Conservation (phyloP, 176 grass and related monocot genomes). For the Musa schizocarpa region DNA sequence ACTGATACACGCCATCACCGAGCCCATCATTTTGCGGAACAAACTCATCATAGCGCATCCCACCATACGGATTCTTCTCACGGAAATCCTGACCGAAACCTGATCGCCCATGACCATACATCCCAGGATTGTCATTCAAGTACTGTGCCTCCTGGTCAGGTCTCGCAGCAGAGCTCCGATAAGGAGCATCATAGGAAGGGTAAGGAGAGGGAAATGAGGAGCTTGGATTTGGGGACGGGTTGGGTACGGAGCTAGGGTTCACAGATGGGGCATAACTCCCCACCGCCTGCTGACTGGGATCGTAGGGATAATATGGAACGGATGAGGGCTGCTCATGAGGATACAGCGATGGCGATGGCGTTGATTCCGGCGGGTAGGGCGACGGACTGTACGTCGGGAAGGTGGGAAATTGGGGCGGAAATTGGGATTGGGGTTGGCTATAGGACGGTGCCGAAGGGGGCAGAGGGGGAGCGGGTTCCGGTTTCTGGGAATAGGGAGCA, state of each 20-base stretch:
- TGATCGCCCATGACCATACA: conserved; percentile 28
- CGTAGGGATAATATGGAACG: conserved; percentile 23
- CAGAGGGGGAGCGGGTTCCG: conserved; percentile 20
- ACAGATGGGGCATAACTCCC: conserved; percentile 18
- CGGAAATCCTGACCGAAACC: conserved; percentile 42
- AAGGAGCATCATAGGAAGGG: conserved; percentile 43
- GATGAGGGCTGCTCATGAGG: conserved; percentile 41
- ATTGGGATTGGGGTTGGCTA: conserved; percentile 21
- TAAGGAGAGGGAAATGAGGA: conserved; percentile 37
- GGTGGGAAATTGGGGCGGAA: conserved; percentile 23
- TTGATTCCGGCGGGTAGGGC: conserved; percentile 29
- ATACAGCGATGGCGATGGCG: conserved; percentile 26
- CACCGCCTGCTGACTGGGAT: conserved; percentile 10
- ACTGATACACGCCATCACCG: conserved; percentile 72
- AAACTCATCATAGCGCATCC: conserved; percentile 6
- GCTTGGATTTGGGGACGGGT: not conserved
- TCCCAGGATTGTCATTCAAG: conserved; percentile 8
- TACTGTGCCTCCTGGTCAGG: not conserved
- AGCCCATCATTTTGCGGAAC: conserved; percentile 29
- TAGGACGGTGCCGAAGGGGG: conserved; percentile 6
- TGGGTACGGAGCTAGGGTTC: conserved; percentile 13
- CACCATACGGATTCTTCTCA: conserved; percentile 26
- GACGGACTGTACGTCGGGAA: conserved; percentile 42
- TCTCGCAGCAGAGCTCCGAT: conserved; percentile 10
- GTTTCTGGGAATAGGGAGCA: conserved; percentile 10